Evolutionary conservation across 2,329 filamentous ascomycete species (phyloP), one percentile per base, ranked within the genome.

Genomic region (Aschersonia sp.): DNA sequence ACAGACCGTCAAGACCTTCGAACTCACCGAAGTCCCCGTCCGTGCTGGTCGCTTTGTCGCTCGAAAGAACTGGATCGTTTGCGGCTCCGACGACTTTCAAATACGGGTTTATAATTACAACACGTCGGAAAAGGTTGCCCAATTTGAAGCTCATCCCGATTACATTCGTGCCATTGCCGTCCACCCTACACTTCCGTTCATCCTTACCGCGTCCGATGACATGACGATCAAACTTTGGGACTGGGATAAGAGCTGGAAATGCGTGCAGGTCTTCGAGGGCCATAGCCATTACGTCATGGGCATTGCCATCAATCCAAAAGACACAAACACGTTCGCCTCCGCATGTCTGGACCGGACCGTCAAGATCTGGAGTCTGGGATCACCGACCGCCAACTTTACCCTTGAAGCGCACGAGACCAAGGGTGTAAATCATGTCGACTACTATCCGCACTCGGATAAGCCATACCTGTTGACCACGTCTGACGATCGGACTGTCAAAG

Each of bases 221-320:
- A 94, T 95, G 88, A 95, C 88, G 49, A 95, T 95, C 63, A 95
- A 92, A 74, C 75, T 95, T 45, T 98, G 92, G 89, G 89, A 98
- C 64, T 98, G 92, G 92, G 92, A 98, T 58, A 94, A 92, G 66
- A 81, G 81, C 56, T 98, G 92, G 92, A 95, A 95, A 66, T 97
- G 90, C 62, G 87, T 97, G 32, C 88, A 95, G 65, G 80, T 94
- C 43, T 98, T 95, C 59, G 90, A 97, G 64, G 92, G 92, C 32
- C 94, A 98, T 63, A 85, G 83, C 57, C 92, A 94, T 70, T 95
- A 94, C 55, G 90, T 95, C 53, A 95, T 97, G 90, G 87, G 87
- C 31, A 73, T 97, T 53, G 84, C 90, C 46, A 95, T 97, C 64
- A 98, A 98, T 66, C 92, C 92, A 45, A 98, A 98, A 68, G 88